Evolutionary conservation across 331 rosid genomes (phyloP).

Genomic region (Acacia concinna): DNA sequence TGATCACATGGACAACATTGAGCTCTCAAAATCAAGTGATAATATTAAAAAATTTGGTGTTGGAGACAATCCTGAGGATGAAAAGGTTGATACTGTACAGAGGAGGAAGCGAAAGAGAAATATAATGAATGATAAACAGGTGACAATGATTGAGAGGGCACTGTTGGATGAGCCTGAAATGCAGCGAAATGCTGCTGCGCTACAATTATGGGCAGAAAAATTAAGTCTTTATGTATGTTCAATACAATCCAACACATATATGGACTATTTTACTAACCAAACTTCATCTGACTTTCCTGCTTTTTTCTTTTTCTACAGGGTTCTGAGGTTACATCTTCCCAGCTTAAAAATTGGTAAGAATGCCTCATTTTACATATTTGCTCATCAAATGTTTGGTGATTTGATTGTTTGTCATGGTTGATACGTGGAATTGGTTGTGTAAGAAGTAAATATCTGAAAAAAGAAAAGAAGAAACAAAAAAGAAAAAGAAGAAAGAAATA

Average conservation of each 20-base stretch:
- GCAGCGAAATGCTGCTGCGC: constrained; percentile 63
- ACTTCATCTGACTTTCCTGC: constrained; percentile 28
- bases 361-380: neutral
- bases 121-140: constrained; percentile 68
- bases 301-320: constrained; percentile 47
- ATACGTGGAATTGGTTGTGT: neutral
- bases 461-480: neutral
- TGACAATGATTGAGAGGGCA: constrained; percentile 60
- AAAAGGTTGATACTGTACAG: constrained; percentile 52
- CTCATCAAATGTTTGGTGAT: neutral
- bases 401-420: neutral
- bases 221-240: constrained; percentile 57
- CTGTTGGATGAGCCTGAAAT: constrained; percentile 70
- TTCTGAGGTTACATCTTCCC: constrained; percentile 67
- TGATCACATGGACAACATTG: constrained; percentile 46
- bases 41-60: constrained; percentile 40
- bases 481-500: neutral
- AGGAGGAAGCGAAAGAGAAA: constrained; percentile 75
- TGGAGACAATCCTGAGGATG: constrained; percentile 54
- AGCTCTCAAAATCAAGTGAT: constrained; percentile 45
- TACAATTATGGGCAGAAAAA: constrained; percentile 68
- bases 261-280: neutral
- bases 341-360: constrained; percentile 75
- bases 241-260: neutral
- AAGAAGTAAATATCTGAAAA: neutral